Evolutionary conservation across 139 green algal species (phyloP).

Genomic region (Pleodorina starrii): DNA sequence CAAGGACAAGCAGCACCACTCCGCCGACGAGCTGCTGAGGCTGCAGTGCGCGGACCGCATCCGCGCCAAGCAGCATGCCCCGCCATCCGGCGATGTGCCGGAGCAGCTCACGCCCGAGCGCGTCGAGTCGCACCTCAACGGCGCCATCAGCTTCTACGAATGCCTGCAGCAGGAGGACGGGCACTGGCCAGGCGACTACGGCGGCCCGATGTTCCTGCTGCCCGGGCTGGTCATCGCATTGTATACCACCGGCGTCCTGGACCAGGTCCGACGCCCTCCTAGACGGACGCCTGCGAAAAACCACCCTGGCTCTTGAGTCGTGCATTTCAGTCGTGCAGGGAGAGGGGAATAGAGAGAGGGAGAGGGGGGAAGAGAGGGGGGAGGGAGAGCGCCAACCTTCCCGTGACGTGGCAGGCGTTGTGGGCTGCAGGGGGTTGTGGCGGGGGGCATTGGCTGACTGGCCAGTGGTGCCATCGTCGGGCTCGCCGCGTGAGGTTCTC

Average conservation of each 20-base stretch:
- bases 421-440: too few relatives aligned
- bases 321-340: too few relatives aligned
- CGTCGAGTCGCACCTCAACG: conserved; percentile 69
- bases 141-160: conserved; percentile 87
- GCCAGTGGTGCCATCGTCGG: too few relatives aligned
- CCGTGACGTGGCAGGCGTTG: too few relatives aligned
- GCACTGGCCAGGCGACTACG: conserved; percentile 98
- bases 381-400: too few relatives aligned
- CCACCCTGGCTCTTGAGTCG: too few relatives aligned
- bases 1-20: conserved; percentile 82
- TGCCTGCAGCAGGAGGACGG: conserved; percentile 93
- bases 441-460: too few relatives aligned
- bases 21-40: conserved; percentile 89
- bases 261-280: conserved; percentile 74
- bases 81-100: conserved; percentile 29
- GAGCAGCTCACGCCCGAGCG: conserved; percentile 51
- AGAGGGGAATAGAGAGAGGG: too few relatives aligned
- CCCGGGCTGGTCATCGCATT: conserved; percentile 94
- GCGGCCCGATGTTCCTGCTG: conserved; percentile 99
- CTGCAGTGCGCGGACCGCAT: conserved; percentile 67
- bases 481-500: too few relatives aligned
- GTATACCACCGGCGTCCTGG: conserved; percentile 83
- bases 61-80: conserved; percentile 34
- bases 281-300: too few relatives aligned
- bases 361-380: too few relatives aligned